A percentile compares a stretch with the other conserved stretches of the same genome.
phyloP scores from a whole-genome alignment of 176 grass and related monocot species.

The Eleusine indica region DNA sequence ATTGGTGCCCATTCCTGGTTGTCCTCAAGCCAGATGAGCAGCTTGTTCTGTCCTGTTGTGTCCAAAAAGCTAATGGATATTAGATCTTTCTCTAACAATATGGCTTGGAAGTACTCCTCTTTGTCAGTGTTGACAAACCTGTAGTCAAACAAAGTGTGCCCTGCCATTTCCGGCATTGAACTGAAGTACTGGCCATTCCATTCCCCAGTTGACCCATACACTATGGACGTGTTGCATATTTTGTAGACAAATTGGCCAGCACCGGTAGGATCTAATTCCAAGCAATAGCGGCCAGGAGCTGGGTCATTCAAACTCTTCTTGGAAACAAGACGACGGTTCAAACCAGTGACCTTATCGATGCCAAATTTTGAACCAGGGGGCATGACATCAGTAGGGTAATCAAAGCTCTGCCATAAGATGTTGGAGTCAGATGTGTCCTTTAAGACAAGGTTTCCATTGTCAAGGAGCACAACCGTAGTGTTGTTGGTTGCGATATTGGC shows the following conservation, averaged over 20 bases:
- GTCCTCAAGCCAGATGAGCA: constrained; percentile 30
- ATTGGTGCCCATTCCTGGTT: constrained; percentile 31
- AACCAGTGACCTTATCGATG: constrained; percentile 24
- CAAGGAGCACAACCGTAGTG: constrained; percentile 37
- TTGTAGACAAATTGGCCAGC: constrained; percentile 28
- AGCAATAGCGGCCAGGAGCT: constrained; percentile 39
- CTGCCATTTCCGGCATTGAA: constrained; percentile 36
- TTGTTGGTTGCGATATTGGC: constrained; percentile 25
- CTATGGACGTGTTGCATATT: constrained; percentile 35
- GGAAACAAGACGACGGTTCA: constrained; percentile 42
- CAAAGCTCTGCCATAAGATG: constrained; percentile 65
- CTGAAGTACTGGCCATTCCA: constrained; percentile 64
- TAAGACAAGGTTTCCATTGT: constrained; percentile 54
- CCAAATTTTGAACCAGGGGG: constrained; percentile 40
- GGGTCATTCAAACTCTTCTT: constrained; percentile 53
- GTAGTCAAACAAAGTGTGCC: not conserved
- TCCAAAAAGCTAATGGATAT: constrained; percentile 25
- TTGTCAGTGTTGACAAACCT: constrained; percentile 25
- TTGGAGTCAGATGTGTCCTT: constrained; percentile 37
- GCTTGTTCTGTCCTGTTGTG: constrained; percentile 29
- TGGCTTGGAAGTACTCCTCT: constrained; percentile 37
- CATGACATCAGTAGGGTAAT: constrained; percentile 49
- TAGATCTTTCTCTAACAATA: not conserved
- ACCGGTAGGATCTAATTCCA: constrained; percentile 42
- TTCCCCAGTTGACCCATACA: constrained; percentile 33